Evolutionary conservation across 2,329 filamentous ascomycete species (phyloP).

Genomic region (Alternaria sp.): DNA sequence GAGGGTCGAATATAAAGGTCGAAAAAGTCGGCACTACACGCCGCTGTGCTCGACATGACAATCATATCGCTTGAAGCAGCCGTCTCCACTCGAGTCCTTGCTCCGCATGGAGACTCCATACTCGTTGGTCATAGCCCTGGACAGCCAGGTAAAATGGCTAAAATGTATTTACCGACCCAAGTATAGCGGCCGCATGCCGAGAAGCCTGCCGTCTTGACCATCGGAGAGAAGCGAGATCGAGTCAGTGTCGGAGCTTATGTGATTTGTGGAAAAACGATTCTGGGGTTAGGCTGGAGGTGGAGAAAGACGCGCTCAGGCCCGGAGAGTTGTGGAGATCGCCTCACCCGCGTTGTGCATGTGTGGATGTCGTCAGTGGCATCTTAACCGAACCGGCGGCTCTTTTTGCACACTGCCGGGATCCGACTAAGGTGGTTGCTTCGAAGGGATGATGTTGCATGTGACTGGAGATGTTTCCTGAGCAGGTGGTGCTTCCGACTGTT

Average conservation of each 20-base stretch:
- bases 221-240: conserved; percentile 11
- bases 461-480: conserved; percentile 1
- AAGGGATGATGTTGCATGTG: conserved; percentile 4
- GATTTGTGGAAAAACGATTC: conserved; percentile 19
- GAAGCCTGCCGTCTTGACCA: conserved; percentile 1
- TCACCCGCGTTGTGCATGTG: conserved; percentile 18
- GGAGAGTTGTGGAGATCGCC: conserved; percentile 16
- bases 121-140: neutral
- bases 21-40: neutral
- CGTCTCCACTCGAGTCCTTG: conserved; percentile 12
- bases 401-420: neutral
- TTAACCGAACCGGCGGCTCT: conserved; percentile 4
- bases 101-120: conserved; percentile 10
- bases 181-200: conserved; percentile 7
- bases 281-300: conserved; percentile 10
- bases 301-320: neutral
- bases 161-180: neutral
- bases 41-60: neutral
- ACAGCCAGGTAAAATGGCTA: conserved; percentile 11
- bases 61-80: neutral
- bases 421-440: neutral
- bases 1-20: conserved; percentile 16
- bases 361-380: conserved; percentile 14
- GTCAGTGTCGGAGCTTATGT: neutral
- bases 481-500: neutral